A percentile compares a stretch with the other conserved stretches of the same genome.
These are phyloP conservation scores for Cryphonectria parasitica DNA, from an alignment of 2,329 filamentous ascomycete species.

Conservation along the genomic window DNA sequence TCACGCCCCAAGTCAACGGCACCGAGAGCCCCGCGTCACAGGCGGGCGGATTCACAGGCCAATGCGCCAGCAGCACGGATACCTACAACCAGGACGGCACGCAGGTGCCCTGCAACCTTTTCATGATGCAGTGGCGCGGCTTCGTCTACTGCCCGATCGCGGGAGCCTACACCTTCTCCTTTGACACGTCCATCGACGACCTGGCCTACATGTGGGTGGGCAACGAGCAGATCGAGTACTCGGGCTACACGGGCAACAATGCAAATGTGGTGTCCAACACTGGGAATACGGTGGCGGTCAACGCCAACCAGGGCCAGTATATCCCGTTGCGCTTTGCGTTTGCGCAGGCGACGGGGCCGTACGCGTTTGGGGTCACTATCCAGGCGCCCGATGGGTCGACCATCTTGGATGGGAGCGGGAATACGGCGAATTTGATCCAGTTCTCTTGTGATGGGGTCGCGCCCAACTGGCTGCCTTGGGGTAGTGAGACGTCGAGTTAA, in stretches of 20 bases:
- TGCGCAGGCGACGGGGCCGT: not conserved
- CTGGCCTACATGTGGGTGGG: constrained; percentile 4
- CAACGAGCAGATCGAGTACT: not conserved
- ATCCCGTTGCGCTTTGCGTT: constrained; percentile 10
- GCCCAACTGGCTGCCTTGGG: not conserved
- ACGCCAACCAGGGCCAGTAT: constrained; percentile 9
- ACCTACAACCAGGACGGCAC: not conserved
- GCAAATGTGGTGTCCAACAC: not conserved
- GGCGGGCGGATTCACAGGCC: not conserved
- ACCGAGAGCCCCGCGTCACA: not conserved
- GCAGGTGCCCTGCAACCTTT: not conserved
- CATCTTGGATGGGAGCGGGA: not conserved
- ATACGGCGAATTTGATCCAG: not conserved
- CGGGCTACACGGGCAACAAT: not conserved
- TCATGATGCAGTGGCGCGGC: not conserved
- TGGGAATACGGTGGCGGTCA: not conserved
- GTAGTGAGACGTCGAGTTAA: not conserved
- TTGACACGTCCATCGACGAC: not conserved
- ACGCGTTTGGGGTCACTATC: not conserved
- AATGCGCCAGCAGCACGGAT: not conserved
- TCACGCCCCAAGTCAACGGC: not conserved
- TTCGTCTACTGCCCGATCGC: not conserved
- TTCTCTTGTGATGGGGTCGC: not conserved
- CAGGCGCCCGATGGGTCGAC: constrained; percentile 8
- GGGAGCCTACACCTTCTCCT: not conserved